A percentile compares a stretch with the other conserved stretches of the same genome.
Evolutionary conservation across 2,329 filamentous ascomycete species (phyloP).

Genomic region (Ascochyta clinopodiicola): DNA sequence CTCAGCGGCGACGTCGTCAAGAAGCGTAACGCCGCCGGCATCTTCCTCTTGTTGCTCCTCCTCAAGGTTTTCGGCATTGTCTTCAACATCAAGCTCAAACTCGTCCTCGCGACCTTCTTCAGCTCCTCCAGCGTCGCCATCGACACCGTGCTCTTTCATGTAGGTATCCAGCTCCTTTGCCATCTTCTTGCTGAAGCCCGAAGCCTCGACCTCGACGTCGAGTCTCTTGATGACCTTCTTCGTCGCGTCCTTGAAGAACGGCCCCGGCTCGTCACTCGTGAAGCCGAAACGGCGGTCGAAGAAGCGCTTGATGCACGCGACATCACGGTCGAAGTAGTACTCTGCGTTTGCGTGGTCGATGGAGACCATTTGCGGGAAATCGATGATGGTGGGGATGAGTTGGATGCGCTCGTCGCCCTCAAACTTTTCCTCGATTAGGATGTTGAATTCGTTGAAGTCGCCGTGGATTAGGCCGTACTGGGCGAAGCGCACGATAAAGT

Average conservation of each 20-base stretch:
- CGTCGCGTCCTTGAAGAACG: slow-evolving; percentile 83
- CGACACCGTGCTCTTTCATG: slow-evolving; percentile 74
- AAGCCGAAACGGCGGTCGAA: slow-evolving; percentile 92
- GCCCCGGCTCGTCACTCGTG: slow-evolving; percentile 78
- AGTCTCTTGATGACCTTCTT: slow-evolving; percentile 75
- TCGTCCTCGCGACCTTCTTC: slow-evolving; percentile 32
- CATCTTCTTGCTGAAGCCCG: slow-evolving; percentile 97
- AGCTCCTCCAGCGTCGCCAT: slow-evolving; percentile 56
- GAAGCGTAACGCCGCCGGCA: neutral
- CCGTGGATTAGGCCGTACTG: slow-evolving; percentile 91
- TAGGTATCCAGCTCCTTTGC: slow-evolving; percentile 90
- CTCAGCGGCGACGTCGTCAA: neutral
- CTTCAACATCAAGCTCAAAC: slow-evolving; percentile 24
- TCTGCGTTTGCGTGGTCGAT: slow-evolving; percentile 93
- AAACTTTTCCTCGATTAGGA: slow-evolving; percentile 80
- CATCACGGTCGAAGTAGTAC: slow-evolving; percentile 97
- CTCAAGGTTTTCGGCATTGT: slow-evolving; percentile 4
- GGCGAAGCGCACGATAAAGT: slow-evolving; percentile 82
- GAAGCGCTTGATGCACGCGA: slow-evolving; percentile 93
- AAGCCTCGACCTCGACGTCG: slow-evolving; percentile 88
- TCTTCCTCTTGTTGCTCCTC: neutral
- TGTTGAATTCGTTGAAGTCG: slow-evolving; percentile 99
- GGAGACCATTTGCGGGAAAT: slow-evolving; percentile 98
- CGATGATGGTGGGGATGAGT: slow-evolving; percentile 85
- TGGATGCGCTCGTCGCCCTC: slow-evolving; percentile 51